Evolutionary conservation across 1,284 basidiomycete species (phyloP), one percentile per base, ranked within the genome.

Genomic region (Coniferiporia weirii): DNA sequence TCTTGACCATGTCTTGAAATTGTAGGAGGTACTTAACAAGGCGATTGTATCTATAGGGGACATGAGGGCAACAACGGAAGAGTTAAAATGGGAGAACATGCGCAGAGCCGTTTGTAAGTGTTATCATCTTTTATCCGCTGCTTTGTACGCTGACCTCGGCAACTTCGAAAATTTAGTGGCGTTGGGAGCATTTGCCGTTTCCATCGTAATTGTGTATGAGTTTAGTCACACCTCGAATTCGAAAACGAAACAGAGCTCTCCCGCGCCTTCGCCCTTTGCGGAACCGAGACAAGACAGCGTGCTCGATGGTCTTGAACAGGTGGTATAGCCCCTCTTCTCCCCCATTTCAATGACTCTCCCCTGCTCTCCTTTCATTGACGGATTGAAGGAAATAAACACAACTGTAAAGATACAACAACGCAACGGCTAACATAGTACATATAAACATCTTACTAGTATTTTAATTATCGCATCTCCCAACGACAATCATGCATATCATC

Each of bases 31-130:
- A 50, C 79, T 94, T 68, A 93, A 92, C 72, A 93, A 93, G 71
- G 85, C 90, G 47, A 85, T 94, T 34, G 87, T 97, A 61, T 81
- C 79, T 19, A 76, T 96, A 27, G 91, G 92, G 59, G 95, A 97
- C 67, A 79, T 96, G 48, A 83, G 92, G 19, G 91, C 92, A 1
- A 85, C 84, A 63, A 90, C 95, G 62, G 93, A 96, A 71, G 87
- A 91, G 66, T 86, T 89, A 34, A 93, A 91, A 70, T 96, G 93
- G 94, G 87, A 94, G 66, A 93, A 93, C 57, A 93, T 93, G 76
- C 82, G 91, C 52, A 84, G 89, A 61, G 87, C 91, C 54, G 91
- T 95, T 65, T 77, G 92, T 92, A 65, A 75, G 85, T 80, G 17
- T 12, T 45, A 47, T 38, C 27, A 1, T 54, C 27, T 19, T 17